Base-by-base conservation (phyloP, 331 rosid species). In the Pyrus hybrid region DNA sequence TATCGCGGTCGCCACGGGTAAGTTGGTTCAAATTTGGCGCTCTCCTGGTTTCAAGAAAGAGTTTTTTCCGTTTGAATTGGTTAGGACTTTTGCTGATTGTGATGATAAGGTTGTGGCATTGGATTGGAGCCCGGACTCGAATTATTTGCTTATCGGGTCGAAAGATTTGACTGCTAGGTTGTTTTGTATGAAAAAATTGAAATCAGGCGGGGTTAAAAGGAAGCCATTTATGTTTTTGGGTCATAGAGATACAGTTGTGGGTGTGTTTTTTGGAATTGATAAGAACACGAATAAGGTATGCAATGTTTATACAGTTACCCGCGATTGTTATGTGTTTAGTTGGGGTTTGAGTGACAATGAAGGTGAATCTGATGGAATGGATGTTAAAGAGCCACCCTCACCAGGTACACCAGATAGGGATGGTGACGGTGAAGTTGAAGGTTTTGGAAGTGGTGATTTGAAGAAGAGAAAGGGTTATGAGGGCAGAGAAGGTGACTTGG, bases 91-190 rank as follows among this genome's bases (percentile, higher is more conserved):
- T 49, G 91, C 93, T 4, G 92, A 87, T 45, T 94, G 82, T 54
- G 80, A 83, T 56, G 89, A 80, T 43, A 90, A 90, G 71, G 63
- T 89, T 51, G 88, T 87, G 13, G 25, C 97, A 0, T 53, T 94
- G 75, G 93, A 90, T 68, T 94, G 99, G 99, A 90, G 96, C 66
- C 92, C 96, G 1, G 95, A 87, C 80, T 93, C 90, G 4, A 80
- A 63, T 13, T 92, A 90, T 69, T 70, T 94, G 69, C 80, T 90
- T 20, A 91, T 75, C 0, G 97, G 96, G 58, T 92, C 99, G 4
- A 94, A 94, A 85, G 99, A 92, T 67, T 80, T 94, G 58, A 90
- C 93, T 8, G 97, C 90, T 2, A 92, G 96, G 66, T 51, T 94
- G 53, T 83, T 89, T 33, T 82, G 68, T 61, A 66, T 90, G 80